A percentile compares a stretch with the other conserved stretches of the same genome.
Conservation (phyloP, 208 protist species). For the Trypanosoma lewisi region DNA sequence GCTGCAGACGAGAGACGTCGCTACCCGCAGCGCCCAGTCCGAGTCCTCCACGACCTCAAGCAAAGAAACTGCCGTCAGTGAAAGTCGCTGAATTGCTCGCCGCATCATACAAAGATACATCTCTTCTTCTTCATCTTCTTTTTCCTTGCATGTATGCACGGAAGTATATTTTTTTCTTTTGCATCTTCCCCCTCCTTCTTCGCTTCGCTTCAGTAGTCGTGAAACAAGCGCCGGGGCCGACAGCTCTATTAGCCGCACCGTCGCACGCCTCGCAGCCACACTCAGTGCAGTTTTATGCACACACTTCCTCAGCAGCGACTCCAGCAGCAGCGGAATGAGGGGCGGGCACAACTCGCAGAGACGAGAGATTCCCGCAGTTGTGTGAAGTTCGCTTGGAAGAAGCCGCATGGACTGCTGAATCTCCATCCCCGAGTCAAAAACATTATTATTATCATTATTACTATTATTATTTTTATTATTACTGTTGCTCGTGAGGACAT, state of each 20-base stretch:
- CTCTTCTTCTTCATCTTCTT: neutral
- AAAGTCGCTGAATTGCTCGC: constrained; percentile 10
- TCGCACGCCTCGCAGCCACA: constrained; percentile 11
- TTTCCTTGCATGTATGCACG: neutral
- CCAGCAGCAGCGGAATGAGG: constrained; percentile 30
- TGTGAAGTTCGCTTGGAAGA: constrained; percentile 27
- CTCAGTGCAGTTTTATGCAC: neutral
- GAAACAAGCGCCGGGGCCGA: constrained; percentile 20
- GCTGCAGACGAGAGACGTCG: neutral
- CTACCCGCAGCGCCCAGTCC: constrained; percentile 6
- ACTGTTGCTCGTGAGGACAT: neutral
- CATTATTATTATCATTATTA: constrained; percentile 4
- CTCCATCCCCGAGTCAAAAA: constrained; percentile 3
- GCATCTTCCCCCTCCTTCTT: too few species aligned
- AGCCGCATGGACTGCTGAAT: constrained; percentile 19
- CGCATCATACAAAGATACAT: neutral
- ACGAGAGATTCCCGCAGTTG: constrained; percentile 20
- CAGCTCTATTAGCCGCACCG: constrained; percentile 24
- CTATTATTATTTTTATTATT: neutral
- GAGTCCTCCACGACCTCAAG: constrained; percentile 26
- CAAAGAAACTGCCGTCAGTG: constrained; percentile 12
- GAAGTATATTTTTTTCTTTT: neutral
- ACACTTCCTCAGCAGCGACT: constrained; percentile 29
- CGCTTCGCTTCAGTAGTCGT: neutral
- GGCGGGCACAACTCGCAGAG: constrained; percentile 23